These are phyloP conservation scores for Teratosphaeria destructans DNA, from an alignment of 2,329 filamentous ascomycete species.

Conservation along the genomic window DNA sequence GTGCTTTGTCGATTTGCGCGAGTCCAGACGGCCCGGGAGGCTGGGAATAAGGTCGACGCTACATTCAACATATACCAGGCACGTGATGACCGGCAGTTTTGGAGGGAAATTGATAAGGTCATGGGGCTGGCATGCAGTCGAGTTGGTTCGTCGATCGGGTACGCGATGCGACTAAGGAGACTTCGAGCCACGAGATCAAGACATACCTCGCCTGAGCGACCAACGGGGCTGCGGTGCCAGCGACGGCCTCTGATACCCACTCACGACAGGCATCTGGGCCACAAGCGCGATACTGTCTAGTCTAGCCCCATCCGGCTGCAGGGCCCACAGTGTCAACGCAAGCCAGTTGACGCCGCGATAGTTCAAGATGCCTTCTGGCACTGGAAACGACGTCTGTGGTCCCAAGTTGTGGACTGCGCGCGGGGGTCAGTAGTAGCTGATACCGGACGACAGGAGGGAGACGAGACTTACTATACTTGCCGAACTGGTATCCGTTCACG, in stretches of 20 bases:
- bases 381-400: slow-evolving; percentile 60
- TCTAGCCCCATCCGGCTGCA: slow-evolving; percentile 47
- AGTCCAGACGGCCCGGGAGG: background rate
- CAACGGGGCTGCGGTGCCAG: background rate
- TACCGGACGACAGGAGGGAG: background rate
- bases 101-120: too few relatives aligned
- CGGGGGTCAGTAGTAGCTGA: background rate
- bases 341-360: slow-evolving; percentile 61
- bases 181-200: background rate
- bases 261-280: slow-evolving; percentile 41
- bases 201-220: background rate
- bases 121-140: background rate
- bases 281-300: slow-evolving; percentile 45
- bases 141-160: background rate
- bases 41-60: background rate
- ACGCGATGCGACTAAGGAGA: background rate
- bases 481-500: slow-evolving; percentile 68
- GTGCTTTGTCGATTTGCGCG: too few relatives aligned
- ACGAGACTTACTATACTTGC: slow-evolving; percentile 37
- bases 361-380: slow-evolving; percentile 63
- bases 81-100: too few relatives aligned
- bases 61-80: background rate
- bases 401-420: slow-evolving; percentile 53
- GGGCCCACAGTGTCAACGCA: slow-evolving; percentile 59
- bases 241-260: slow-evolving; percentile 23